These are phyloP conservation scores for Drechslera avenae DNA, from an alignment of 2,329 filamentous ascomycete species.

Conservation along the genomic window DNA sequence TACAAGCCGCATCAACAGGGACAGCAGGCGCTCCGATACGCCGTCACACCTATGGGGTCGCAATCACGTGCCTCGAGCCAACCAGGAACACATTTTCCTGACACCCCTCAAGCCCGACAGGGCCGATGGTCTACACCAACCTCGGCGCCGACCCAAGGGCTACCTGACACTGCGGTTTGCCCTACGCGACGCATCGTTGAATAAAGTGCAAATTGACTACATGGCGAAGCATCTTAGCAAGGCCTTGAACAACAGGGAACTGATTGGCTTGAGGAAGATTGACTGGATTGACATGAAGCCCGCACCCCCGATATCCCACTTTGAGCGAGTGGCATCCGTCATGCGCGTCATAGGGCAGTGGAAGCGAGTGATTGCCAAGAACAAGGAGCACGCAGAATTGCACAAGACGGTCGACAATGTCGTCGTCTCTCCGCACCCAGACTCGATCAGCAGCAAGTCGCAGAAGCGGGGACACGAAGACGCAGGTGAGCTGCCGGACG, in stretches of 20 bases:
- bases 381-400: slow-evolving; percentile 15
- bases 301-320: slow-evolving; percentile 29
- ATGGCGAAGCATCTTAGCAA: slow-evolving; percentile 34
- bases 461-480: slow-evolving; percentile 28
- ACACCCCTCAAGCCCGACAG: slow-evolving; percentile 30
- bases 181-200: slow-evolving; percentile 31
- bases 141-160: slow-evolving; percentile 23
- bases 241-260: slow-evolving; percentile 34
- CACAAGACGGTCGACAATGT: slow-evolving; percentile 15
- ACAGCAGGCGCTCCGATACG: slow-evolving; percentile 32
- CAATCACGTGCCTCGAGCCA: slow-evolving; percentile 16
- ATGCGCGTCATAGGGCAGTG: slow-evolving; percentile 35
- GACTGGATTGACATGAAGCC: slow-evolving; percentile 41
- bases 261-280: slow-evolving; percentile 36
- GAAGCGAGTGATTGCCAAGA: slow-evolving; percentile 34
- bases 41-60: slow-evolving; percentile 38
- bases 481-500: slow-evolving; percentile 16
- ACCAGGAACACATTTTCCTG: slow-evolving; percentile 40
- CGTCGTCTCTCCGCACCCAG: slow-evolving; percentile 5
- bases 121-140: slow-evolving; percentile 3
- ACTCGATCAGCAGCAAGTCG: slow-evolving; percentile 8
- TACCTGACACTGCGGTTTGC: slow-evolving; percentile 43
- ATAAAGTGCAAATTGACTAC: slow-evolving; percentile 38
- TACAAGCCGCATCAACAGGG: slow-evolving; percentile 32
- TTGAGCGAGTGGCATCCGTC: slow-evolving; percentile 34